Base-by-base conservation (phyloP, 306 rosid genomes). In the Betula pendula region DNA sequence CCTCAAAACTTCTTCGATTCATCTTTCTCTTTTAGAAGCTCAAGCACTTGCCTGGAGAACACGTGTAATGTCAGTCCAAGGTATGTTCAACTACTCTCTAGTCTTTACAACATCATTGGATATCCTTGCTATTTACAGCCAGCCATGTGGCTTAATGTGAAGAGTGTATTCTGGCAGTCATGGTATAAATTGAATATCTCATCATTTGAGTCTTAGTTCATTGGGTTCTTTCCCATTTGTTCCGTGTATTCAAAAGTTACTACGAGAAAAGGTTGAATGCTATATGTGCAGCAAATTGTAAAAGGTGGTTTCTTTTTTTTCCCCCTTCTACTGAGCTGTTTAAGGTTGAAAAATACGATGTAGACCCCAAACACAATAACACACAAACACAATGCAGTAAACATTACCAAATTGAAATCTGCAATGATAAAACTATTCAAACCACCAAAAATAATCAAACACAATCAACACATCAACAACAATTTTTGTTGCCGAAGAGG, bases 11-110 rank as follows among this genome's bases (percentile, higher is more conserved):
- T 75, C 89, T 82, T 66, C 89, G 11, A 76, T 92, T 76, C 75
- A 29, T 33, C 74, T 90, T 63, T 67, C 74, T 70, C 87, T 83
- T 78, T 78, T 90, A 79, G 80, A 84, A 82, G 77, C 85, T 55
- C 88, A 82, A 60, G 62, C 85, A 35, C 69, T 90, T 79, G 89
- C 98, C 76, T 90, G 92, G 97, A 88, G 83, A 88, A 86, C 97
- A 35, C 89, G 81, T 29, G 90, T 94, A 52, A 69, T 73, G 72
- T 86, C 98, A 72, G 73, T 50, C 71, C 82, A 89, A 86, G 98
- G 98, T 94, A 73, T 52, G 60, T 75, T 68, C 17, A 71, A 68
- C 35, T 48, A 63, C 73, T 72, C 52, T 77, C 62, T 82, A 47
- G 33, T 51, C 38, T 69, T 47, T 71, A 25, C 74, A 68, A 33